A percentile compares a stretch with the other conserved stretches of the same genome.
Conservation (phyloP, 768 basidiomycete species). For the Boletus bicolor region DNA sequence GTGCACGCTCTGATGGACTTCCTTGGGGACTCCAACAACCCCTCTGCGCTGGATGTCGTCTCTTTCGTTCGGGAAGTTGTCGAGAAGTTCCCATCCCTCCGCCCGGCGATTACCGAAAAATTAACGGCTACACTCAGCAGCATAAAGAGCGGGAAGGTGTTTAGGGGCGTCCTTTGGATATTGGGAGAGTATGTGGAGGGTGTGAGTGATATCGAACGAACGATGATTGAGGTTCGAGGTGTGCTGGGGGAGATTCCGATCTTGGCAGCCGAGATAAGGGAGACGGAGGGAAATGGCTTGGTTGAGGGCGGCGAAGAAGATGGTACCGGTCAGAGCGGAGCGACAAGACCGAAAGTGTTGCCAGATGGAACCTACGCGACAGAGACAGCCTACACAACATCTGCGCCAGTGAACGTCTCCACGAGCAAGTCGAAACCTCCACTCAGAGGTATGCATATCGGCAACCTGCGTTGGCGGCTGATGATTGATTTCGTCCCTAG, state of each 20-base stretch:
- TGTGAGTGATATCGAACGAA: conserved; percentile 60
- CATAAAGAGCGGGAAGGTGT: conserved; percentile 96
- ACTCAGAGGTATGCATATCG: conserved; percentile 56
- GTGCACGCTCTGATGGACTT: conserved; percentile 93
- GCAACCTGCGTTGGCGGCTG: not conserved
- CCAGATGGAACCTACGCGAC: conserved; percentile 99
- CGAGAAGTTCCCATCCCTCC: conserved; percentile 91
- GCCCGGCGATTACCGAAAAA: conserved; percentile 79
- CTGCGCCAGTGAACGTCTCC: conserved; percentile 63
- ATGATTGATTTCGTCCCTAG: conserved; percentile 33
- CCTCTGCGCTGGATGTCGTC: conserved; percentile 93
- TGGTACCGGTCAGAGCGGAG: conserved; percentile 37
- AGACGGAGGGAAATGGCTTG: conserved; percentile 54
- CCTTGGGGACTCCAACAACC: conserved; percentile 92
- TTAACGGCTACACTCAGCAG: conserved; percentile 76
- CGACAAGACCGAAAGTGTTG: conserved; percentile 70
- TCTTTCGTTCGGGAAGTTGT: conserved; percentile 90
- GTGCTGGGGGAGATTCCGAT: conserved; percentile 98
- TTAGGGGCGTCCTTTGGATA: conserved; percentile 95
- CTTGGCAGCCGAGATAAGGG: conserved; percentile 83
- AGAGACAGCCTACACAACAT: conserved; percentile 80
- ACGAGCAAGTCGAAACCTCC: conserved; percentile 92
- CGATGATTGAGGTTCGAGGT: conserved; percentile 76
- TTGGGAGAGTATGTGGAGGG: conserved; percentile 91
- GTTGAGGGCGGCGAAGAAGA: conserved; percentile 48